Conservation (phyloP, 257 asterid species). For the Lantana camara region DNA sequence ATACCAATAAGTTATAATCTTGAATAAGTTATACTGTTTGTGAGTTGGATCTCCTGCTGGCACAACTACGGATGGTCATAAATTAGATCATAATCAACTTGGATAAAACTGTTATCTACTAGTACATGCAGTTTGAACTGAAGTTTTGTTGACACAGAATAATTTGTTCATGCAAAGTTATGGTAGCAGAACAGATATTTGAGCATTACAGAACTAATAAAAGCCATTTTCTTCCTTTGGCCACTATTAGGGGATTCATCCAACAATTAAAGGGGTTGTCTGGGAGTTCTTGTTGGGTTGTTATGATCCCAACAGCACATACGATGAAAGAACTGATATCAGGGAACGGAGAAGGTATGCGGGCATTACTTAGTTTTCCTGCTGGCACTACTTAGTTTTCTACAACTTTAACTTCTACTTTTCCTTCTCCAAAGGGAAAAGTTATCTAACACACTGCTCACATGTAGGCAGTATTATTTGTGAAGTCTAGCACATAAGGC, state of each 20-base stretch:
- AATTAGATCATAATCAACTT: slow-evolving; percentile 13
- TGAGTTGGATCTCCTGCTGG: slow-evolving; percentile 12
- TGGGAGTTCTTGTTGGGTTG: slow-evolving; percentile 98
- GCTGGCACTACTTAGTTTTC: not conserved
- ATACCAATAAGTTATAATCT: not conserved
- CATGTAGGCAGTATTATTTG: no score
- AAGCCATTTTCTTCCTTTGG: slow-evolving; percentile 31
- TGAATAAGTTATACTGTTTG: not conserved
- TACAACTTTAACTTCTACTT: not conserved
- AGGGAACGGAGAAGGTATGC: slow-evolving; percentile 72
- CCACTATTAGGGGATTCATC: slow-evolving; percentile 81
- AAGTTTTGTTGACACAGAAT: not conserved
- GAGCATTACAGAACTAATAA: slow-evolving; percentile 2
- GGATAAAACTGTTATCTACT: slow-evolving; percentile 12
- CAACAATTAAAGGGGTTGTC: slow-evolving; percentile 85
- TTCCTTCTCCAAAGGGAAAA: not conserved
- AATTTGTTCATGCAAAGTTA: slow-evolving; percentile 4
- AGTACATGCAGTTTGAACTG: slow-evolving; percentile 15
- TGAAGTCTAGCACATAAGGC: no score
- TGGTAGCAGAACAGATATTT: slow-evolving; percentile 16
- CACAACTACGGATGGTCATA: slow-evolving; percentile 13
- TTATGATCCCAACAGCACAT: slow-evolving; percentile 87
- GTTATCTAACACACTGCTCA: no score
- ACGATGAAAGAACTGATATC: slow-evolving; percentile 65
- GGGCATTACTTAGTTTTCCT: not conserved